Evolutionary conservation across 352 stramenopile genomes (phyloP).

Genomic region (Phytophthora fragariae): DNA sequence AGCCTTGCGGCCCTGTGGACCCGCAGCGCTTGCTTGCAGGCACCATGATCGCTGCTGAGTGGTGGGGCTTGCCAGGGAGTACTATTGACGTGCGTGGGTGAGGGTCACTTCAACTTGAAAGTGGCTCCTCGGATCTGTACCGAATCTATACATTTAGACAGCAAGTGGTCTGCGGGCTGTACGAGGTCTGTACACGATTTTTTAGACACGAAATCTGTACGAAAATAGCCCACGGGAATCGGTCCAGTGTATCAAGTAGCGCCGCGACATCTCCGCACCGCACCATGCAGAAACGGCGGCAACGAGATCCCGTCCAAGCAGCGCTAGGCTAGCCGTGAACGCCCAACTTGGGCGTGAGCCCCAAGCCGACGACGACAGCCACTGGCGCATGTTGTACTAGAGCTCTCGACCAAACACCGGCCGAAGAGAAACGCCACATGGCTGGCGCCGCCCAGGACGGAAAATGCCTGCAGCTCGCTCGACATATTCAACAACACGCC

Average conservation of each 20-base stretch:
- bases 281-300: conserved; percentile 6
- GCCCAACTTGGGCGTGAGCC: background rate
- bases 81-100: no score
- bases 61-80: no score
- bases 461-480: background rate
- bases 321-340: background rate
- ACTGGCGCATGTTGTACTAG: conserved; percentile 20
- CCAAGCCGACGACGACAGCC: conserved; percentile 19
- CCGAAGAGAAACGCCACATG: conserved; percentile 21
- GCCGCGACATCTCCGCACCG: background rate
- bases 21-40: no score
- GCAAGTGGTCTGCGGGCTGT: no score
- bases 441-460: background rate
- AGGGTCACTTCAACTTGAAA: no score
- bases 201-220: no score
- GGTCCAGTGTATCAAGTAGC: conserved; percentile 2
- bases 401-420: conserved; percentile 23
- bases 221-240: no score
- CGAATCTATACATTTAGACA: no score
- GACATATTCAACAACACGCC: conserved; percentile 8
- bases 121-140: no score
- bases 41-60: no score
- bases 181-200: no score
- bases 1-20: no score
- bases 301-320: conserved; percentile 2